These are phyloP conservation scores for Kwoniella pini DNA, from an alignment of 768 basidiomycete genomes.

Conservation along the genomic window DNA sequence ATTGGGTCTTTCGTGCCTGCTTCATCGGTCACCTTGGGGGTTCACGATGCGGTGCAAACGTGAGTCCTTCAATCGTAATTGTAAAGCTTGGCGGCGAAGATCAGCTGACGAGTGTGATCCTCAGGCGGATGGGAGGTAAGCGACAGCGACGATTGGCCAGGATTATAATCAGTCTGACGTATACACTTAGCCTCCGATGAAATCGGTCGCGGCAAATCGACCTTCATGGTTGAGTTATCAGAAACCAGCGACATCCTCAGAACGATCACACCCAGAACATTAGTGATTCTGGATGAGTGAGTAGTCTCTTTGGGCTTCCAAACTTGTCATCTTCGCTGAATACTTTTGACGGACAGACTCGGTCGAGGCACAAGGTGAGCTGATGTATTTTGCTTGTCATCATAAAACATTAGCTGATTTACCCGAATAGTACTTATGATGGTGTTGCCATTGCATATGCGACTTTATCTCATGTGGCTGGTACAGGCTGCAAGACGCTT, in stretches of 20 bases:
- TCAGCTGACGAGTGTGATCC: conserved; percentile 1
- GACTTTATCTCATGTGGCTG: conserved; percentile 42
- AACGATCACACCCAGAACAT: conserved; percentile 69
- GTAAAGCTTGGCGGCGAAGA: too few species aligned
- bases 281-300: conserved; percentile 79
- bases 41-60: conserved; percentile 81
- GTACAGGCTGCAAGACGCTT: conserved; percentile 56
- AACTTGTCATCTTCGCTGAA: background rate
- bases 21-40: conserved; percentile 67
- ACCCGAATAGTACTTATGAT: conserved; percentile 77
- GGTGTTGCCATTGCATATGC: conserved; percentile 60
- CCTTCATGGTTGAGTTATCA: conserved; percentile 93
- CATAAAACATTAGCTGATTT: background rate
- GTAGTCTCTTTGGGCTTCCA: conserved; percentile 10
- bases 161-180: background rate
- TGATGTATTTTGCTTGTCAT: background rate
- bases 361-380: conserved; percentile 47
- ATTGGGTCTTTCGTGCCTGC: conserved; percentile 91
- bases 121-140: conserved; percentile 76
- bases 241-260: conserved; percentile 89
- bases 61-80: conserved; percentile 23
- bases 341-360: conserved; percentile 22
- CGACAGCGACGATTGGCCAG: background rate
- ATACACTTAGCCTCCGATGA: conserved; percentile 74
- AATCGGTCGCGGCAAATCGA: conserved; percentile 79